Base-by-base conservation (phyloP, 176 grass and related monocot genomes). In the Ananas comosus region DNA sequence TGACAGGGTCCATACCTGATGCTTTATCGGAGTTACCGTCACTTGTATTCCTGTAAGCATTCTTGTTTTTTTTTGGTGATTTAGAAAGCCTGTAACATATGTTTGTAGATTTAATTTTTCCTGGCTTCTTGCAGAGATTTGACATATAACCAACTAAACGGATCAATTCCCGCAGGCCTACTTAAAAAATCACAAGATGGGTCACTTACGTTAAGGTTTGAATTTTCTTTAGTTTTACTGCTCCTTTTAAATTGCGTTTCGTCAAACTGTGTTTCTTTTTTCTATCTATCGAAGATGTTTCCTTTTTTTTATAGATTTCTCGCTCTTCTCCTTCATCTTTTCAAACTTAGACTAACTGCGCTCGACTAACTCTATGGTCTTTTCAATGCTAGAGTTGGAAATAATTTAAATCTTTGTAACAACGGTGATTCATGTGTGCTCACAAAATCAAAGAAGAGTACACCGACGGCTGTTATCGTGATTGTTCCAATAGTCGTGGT, bases 131-230 rank as follows among this genome's bases (percentile, higher is more conserved):
- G 7, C 61, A 84, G 82, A 42, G 82, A 84, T 74, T 80, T 84
- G 59, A 70, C 82, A 49, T 74, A 56, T 71, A 84, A 84, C 49
- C 58, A 74, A 3, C 64, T 86, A n/a, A 82, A 52, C 74, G 78
- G 78, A 47, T 10, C 74, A 13, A 24, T 82, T 82, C 83, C 83
- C 51, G 13, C 50, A 0, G 29, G 50, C 70, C 66, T 85, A 3
- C 67, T 77, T 64, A 65, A 73, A 77, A 80, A 77, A 78, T 65
- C n/a, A 33, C 12, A 86, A 22, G 10, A 61, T 22, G 74, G 69
- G 50, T 52, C 9, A 16, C 58, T 86, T 48, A 54, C 17, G 27
- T 50, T 85, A 76, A 80, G 73, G 73, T 77, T 54, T 63, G 13
- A 61, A 49, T 65, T 59, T 21, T 59, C 54, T 59, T 59, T 18